phyloP scores from a whole-genome alignment of 306 rosid genomes.

The Cucurbita maxima region DNA sequence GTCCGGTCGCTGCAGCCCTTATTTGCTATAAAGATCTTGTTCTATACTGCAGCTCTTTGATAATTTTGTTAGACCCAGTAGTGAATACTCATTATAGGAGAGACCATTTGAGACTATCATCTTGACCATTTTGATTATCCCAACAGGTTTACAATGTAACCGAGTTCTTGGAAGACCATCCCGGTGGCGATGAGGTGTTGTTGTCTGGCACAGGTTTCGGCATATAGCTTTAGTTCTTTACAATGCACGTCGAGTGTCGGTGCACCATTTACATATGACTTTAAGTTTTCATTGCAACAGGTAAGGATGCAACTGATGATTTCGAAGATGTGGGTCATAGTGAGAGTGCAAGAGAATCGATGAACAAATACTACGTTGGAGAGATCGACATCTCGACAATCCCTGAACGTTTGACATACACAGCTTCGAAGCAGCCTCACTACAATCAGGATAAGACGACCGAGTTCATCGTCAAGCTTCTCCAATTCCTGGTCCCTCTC shows the following conservation, averaged over 20 bases:
- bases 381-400: conserved; percentile 29
- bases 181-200: conserved; percentile 43
- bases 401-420: conserved; percentile 17
- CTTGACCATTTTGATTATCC: neutral
- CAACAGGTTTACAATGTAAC: conserved; percentile 39
- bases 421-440: conserved; percentile 33
- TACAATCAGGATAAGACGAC: conserved; percentile 42
- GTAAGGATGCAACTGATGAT: conserved; percentile 54
- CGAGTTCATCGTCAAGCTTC: conserved; percentile 36
- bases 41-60: neutral
- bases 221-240: neutral
- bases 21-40: neutral
- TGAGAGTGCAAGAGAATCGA: conserved; percentile 35
- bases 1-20: neutral
- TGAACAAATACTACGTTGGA: conserved; percentile 28
- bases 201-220: conserved; percentile 29
- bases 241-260: neutral
- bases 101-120: neutral
- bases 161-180: conserved; percentile 39
- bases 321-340: conserved; percentile 45
- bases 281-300: neutral
- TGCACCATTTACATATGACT: neutral
- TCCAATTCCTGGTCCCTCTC: conserved; percentile 39
- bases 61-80: too few species aligned
- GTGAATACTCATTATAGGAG: too few species aligned